Percentiles rank a stretch among this genome's conserved stretches.
Conservation (phyloP, 139 green algal genomes). For the Closterium sp. region DNA sequence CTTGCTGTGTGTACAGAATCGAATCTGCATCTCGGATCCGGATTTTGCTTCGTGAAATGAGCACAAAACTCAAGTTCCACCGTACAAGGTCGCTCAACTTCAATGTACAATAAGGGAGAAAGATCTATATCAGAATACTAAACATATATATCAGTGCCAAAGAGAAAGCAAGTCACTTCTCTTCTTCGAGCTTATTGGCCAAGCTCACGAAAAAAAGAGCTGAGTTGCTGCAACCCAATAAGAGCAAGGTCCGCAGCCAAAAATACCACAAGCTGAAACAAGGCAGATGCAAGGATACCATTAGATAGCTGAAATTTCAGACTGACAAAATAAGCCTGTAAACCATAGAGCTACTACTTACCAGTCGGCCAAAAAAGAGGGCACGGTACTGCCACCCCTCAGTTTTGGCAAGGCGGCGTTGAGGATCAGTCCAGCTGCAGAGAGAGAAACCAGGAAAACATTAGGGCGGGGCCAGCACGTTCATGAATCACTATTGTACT, state of each 20-base stretch:
- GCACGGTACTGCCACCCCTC: background rate
- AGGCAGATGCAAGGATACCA: background rate
- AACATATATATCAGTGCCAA: no score
- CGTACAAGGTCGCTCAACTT: no score
- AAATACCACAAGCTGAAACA: conserved; percentile 14
- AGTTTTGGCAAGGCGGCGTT: background rate
- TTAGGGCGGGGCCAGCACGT: no score
- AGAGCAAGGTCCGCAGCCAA: background rate
- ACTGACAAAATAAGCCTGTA: background rate
- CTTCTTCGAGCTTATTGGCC: background rate
- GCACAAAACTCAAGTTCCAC: no score
- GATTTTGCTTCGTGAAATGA: no score
- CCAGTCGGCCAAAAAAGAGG: background rate
- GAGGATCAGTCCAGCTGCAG: background rate
- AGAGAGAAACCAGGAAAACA: background rate
- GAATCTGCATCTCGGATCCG: no score
- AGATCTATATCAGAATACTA: no score
- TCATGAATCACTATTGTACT: no score
- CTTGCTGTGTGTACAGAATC: no score
- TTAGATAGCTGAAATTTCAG: background rate
- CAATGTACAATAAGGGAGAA: no score
- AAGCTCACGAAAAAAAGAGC: background rate
- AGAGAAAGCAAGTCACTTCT: no score
- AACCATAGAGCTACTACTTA: background rate
- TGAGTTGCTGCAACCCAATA: background rate